Percentiles rank a stretch among this genome's conserved stretches.
Conservation (phyloP, 768 basidiomycete species). For the Kwoniella sp. region DNA sequence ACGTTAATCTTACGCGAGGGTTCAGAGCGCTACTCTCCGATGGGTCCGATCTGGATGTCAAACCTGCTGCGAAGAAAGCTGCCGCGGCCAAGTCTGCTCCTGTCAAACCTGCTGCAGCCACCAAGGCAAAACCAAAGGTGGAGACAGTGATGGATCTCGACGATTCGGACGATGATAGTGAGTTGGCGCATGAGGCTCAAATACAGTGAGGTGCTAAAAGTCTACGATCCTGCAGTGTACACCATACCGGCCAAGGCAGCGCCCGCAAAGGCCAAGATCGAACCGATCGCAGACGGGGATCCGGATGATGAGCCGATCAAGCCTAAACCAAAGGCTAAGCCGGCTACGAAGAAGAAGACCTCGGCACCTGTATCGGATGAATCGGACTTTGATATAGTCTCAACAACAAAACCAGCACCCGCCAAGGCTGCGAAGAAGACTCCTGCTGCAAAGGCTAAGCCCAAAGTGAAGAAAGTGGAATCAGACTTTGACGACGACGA, state of each 20-base stretch:
- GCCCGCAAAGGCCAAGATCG: conserved; percentile 27
- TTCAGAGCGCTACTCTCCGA: conserved; percentile 31
- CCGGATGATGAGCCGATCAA: conserved; percentile 35
- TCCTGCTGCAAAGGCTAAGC: conserved; percentile 23
- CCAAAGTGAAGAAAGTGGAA: conserved; percentile 38
- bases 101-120: conserved; percentile 14
- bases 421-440: conserved; percentile 29
- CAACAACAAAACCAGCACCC: conserved; percentile 11
- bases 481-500: conserved; percentile 45
- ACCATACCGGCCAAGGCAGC: conserved; percentile 30
- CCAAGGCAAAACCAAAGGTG: conserved; percentile 35
- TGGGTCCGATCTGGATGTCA: conserved; percentile 34
- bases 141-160: conserved; percentile 32
- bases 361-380: conserved; percentile 12
- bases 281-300: conserved; percentile 13
- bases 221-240: conserved; percentile 24
- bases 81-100: conserved; percentile 50
- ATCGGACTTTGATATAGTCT: conserved; percentile 10
- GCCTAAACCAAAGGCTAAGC: conserved; percentile 38
- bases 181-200: conserved; percentile 1
- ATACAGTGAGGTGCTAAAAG: neutral
- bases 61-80: conserved; percentile 55
- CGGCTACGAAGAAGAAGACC: conserved; percentile 31
- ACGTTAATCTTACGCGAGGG: neutral
- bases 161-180: conserved; percentile 45